Evolutionary conservation across 257 asterid genomes (phyloP).

Genomic region (Ilex aquifolium): DNA sequence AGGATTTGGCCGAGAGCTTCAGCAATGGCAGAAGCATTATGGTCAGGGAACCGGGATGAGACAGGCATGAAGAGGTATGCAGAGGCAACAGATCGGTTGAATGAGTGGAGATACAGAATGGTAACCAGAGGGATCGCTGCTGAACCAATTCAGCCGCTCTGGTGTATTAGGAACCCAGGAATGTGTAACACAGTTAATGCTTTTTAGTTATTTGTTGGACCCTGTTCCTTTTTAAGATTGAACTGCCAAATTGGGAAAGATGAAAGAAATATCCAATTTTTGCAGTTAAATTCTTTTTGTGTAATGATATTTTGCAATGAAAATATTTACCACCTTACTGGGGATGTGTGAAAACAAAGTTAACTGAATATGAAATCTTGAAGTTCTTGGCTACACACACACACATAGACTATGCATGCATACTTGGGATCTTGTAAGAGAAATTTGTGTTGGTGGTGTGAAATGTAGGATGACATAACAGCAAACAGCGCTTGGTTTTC

Average conservation of each 20-base stretch:
- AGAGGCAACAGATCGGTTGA: slow-evolving; percentile 79
- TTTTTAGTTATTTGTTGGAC: slow-evolving; percentile 2
- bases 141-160: slow-evolving; percentile 94
- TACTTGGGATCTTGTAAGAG: no score
- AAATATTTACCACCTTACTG: not conserved
- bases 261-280: not conserved
- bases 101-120: slow-evolving; percentile 89
- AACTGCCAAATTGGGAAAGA: not conserved
- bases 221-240: not conserved
- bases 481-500: no score
- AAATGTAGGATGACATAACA: no score
- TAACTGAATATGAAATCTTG: no score
- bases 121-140: slow-evolving; percentile 69
- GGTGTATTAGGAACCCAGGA: slow-evolving; percentile 83
- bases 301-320: not conserved
- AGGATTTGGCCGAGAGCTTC: slow-evolving; percentile 87
- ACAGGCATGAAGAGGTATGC: slow-evolving; percentile 66
- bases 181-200: slow-evolving; percentile 71
- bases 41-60: slow-evolving; percentile 84
- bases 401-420: no score
- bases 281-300: not conserved
- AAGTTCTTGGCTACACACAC: no score
- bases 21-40: slow-evolving; percentile 73
- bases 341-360: no score
- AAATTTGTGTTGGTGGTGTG: no score